Evolutionary conservation across 1,284 basidiomycete genomes (phyloP).

Genomic region (Trametes hirsuta): DNA sequence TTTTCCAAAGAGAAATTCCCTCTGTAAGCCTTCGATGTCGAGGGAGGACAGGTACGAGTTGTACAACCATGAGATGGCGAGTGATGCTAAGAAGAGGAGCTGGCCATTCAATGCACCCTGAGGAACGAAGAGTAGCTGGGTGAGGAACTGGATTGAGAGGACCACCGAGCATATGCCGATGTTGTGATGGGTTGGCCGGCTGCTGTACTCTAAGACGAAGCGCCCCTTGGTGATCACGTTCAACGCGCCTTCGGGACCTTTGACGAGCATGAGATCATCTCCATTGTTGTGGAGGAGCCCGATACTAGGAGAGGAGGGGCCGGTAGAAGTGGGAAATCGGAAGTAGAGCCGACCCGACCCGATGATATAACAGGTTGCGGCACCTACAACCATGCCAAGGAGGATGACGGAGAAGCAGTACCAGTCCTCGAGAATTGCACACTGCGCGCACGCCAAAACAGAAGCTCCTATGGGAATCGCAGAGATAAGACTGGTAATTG

Average conservation of each 20-base stretch:
- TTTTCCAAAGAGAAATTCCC: neutral
- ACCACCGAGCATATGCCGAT: neutral
- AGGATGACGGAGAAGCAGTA: conserved; percentile 9
- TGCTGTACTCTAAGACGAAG: conserved; percentile 2
- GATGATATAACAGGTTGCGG: conserved; percentile 6
- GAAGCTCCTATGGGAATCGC: conserved; percentile 3
- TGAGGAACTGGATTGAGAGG: neutral
- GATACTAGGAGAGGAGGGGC: neutral
- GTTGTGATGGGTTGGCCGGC: neutral
- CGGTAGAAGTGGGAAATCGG: neutral
- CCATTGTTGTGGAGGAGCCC: conserved; percentile 5
- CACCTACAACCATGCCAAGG: conserved; percentile 7
- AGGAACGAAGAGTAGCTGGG: neutral
- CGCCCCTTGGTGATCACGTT: conserved; percentile 10
- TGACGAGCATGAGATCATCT: conserved; percentile 5
- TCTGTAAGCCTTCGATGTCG: neutral
- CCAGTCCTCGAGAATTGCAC: conserved; percentile 10
- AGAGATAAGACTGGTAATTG: neutral
- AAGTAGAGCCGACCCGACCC: conserved; percentile 10
- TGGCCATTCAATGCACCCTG: neutral
- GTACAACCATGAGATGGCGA: conserved; percentile 9
- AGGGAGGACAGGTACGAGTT: conserved; percentile 14
- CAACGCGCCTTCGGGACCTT: conserved; percentile 9
- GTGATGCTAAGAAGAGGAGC: conserved; percentile 11
- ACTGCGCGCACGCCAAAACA: neutral